A percentile compares a stretch with the other conserved stretches of the same genome.
These are phyloP conservation scores for Fraxinus anomala DNA, from an alignment of 257 asterid species.

Conservation along the genomic window DNA sequence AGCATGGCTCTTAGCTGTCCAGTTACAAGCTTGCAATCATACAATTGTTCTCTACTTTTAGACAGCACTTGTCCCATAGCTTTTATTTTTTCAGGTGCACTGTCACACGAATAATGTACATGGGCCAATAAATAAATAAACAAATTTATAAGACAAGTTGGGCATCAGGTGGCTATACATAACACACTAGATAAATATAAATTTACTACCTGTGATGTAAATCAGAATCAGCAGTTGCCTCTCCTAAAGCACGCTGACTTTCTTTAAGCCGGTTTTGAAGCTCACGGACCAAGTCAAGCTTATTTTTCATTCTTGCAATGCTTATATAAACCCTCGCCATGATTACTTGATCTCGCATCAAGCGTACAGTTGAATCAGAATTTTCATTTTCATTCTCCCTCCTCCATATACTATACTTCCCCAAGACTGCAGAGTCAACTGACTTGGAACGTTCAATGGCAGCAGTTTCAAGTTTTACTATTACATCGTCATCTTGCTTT, in stretches of 20 bases:
- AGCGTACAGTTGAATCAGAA: constrained; percentile 84
- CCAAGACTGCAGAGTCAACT: constrained; percentile 92
- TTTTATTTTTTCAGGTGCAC: constrained; percentile 83
- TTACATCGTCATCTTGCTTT: constrained; percentile 86
- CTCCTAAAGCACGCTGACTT: constrained; percentile 94
- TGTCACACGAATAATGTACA: constrained; percentile 33
- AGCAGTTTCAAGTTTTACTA: constrained; percentile 85
- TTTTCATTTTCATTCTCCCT: constrained; percentile 89
- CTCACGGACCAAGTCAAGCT: constrained; percentile 68
- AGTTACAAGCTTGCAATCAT: constrained; percentile 88
- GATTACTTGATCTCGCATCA: constrained; percentile 94
- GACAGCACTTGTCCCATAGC: constrained; percentile 89
- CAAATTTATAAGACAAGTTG: constrained; percentile 14
- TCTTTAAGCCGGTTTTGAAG: constrained; percentile 83
- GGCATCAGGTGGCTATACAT: constrained; percentile 19
- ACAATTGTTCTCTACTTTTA: constrained; percentile 85
- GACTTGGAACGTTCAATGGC: constrained; percentile 94
- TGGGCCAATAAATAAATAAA: constrained; percentile 24
- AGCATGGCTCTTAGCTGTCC: constrained; percentile 97
- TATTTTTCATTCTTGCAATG: constrained; percentile 83
- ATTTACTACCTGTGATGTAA: constrained; percentile 62
- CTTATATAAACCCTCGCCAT: constrained; percentile 91
- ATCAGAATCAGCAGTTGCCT: constrained; percentile 79
- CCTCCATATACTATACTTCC: constrained; percentile 97
- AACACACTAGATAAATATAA: background rate